phyloP scores from a whole-genome alignment of 2,329 filamentous ascomycete species.

The Monilinia fructigena region DNA sequence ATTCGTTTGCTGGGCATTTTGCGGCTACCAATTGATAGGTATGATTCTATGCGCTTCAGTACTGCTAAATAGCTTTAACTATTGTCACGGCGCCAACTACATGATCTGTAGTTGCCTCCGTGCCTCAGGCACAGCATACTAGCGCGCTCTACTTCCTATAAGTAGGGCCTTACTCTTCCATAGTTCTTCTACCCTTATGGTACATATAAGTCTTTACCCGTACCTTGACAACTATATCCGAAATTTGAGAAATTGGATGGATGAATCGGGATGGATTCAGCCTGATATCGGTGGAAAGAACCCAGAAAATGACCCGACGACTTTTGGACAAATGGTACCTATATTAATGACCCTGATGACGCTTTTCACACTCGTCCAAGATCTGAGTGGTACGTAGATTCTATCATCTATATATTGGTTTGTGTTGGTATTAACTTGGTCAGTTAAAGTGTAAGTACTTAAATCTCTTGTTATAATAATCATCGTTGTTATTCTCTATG shows the following conservation, averaged over 20 bases:
- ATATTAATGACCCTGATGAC: not conserved
- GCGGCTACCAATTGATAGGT: not conserved
- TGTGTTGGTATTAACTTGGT: too few species aligned
- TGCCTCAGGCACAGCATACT: too few species aligned
- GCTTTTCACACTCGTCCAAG: not conserved
- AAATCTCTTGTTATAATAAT: too few species aligned
- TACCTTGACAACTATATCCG: not conserved
- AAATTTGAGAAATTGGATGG: not conserved
- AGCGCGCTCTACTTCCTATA: too few species aligned
- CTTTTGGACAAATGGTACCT: not conserved
- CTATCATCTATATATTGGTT: not conserved
- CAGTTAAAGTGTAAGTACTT: too few species aligned
- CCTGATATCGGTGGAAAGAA: not conserved
- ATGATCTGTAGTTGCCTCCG: too few species aligned
- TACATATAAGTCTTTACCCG: too few species aligned
- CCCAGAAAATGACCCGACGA: not conserved
- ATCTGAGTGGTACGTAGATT: not conserved
- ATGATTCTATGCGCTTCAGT: not conserved
- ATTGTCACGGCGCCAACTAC: too few species aligned
- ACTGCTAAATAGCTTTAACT: not conserved
- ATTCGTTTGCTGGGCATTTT: not conserved
- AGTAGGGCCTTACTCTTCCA: too few species aligned
- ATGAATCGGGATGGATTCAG: not conserved
- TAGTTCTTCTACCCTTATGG: too few species aligned
- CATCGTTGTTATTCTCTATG: too few species aligned